Conservation (phyloP, 2,329 filamentous ascomycete species). For the Fusarium setosum region DNA sequence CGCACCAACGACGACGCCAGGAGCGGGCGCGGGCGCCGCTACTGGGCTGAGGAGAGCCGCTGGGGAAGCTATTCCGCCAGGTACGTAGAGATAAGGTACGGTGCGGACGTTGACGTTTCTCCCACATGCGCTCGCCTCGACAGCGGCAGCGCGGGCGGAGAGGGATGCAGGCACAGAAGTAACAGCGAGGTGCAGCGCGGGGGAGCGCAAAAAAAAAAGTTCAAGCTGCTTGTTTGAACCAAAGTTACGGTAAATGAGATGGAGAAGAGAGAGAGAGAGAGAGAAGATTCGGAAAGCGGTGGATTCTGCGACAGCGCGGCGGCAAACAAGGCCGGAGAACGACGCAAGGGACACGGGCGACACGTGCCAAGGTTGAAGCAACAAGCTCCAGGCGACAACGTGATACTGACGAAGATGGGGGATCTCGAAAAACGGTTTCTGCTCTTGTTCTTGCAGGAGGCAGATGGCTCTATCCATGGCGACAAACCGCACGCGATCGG, state of each 20-base stretch:
- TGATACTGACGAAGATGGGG: slow-evolving; percentile 16
- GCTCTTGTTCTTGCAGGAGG: slow-evolving; percentile 9
- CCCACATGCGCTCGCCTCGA: no score
- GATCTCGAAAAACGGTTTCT: background rate
- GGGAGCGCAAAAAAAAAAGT: background rate
- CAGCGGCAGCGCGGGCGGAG: no score
- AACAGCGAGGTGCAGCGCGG: slow-evolving; percentile 1
- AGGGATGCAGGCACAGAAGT: no score
- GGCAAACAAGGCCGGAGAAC: slow-evolving; percentile 4
- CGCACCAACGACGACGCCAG: slow-evolving; percentile 4
- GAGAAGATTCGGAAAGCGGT: background rate
- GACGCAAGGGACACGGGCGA: slow-evolving; percentile 25
- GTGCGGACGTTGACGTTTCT: background rate
- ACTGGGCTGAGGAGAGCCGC: background rate
- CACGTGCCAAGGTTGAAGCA: slow-evolving; percentile 20
- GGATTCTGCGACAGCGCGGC: slow-evolving; percentile 16
- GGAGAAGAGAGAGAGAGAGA: background rate
- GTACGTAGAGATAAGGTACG: background rate
- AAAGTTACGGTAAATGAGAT: background rate
- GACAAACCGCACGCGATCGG: slow-evolving; percentile 15
- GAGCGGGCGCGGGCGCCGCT: slow-evolving; percentile 6
- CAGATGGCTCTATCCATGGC: background rate
- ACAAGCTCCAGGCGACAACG: slow-evolving; percentile 2
- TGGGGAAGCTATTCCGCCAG: slow-evolving; percentile 1
- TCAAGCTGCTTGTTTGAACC: no score